These are phyloP conservation scores for Beauveria sp. DNA, from an alignment of 2,329 filamentous ascomycete genomes.

Conservation along the genomic window DNA sequence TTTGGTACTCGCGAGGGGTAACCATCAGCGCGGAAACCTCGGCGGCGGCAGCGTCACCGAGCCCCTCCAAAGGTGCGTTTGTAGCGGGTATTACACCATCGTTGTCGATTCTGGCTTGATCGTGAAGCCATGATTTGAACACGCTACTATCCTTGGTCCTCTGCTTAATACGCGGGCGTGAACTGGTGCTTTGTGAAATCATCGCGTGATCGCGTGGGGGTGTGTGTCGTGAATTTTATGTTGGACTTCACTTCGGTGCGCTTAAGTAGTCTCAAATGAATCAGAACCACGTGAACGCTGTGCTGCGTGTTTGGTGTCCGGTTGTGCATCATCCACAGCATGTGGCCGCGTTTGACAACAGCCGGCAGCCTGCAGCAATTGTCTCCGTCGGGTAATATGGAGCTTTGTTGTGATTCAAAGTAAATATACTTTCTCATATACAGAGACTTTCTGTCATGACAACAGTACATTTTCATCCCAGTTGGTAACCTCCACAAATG, in stretches of 20 bases:
- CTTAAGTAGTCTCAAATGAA: no score
- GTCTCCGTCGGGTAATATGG: neutral
- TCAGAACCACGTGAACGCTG: neutral
- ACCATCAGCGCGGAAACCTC: slow-evolving; percentile 23
- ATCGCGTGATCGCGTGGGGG: neutral
- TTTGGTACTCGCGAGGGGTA: slow-evolving; percentile 81
- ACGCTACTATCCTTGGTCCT: neutral
- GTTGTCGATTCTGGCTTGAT: neutral
- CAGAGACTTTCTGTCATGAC: no score
- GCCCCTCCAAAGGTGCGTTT: neutral
- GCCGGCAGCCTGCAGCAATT: neutral
- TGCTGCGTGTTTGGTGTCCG: neutral
- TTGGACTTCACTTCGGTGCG: neutral
- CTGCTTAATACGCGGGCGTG: neutral
- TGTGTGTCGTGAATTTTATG: neutral
- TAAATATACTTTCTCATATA: no score
- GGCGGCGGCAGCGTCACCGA: neutral
- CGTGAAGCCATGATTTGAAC: neutral
- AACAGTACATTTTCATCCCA: no score
- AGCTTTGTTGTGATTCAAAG: neutral
- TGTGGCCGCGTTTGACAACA: neutral
- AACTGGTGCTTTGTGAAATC: neutral
- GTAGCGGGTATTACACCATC: neutral
- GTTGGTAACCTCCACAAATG: no score
- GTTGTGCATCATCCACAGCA: neutral